A percentile compares a stretch with the other conserved stretches of the same genome.
phyloP scores from a whole-genome alignment of 192 early-diverging fungal species.

The Cladochytrium replicatum region DNA sequence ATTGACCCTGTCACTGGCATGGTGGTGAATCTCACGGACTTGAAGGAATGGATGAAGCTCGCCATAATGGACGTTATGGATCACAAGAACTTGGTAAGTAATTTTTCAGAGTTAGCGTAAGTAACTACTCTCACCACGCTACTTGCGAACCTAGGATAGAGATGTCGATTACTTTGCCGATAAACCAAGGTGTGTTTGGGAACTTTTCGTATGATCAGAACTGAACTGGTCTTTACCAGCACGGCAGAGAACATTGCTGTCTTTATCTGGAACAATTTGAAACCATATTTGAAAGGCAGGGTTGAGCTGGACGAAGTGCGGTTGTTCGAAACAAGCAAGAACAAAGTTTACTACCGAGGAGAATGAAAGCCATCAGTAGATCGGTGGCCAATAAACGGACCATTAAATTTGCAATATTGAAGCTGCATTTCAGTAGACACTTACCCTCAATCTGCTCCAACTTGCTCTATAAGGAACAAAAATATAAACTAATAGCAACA shows the following conservation, averaged over 20 bases:
- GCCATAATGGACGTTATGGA: slow-evolving; percentile 72
- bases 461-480: too few species aligned
- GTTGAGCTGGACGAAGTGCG: slow-evolving; percentile 45
- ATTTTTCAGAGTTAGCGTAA: too few species aligned
- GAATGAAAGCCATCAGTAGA: slow-evolving; percentile 24
- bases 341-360: slow-evolving; percentile 58
- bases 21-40: slow-evolving; percentile 71
- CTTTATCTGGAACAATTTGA: slow-evolving; percentile 66
- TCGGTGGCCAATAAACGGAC: too few species aligned
- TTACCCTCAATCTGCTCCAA: too few species aligned
- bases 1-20: slow-evolving; percentile 74
- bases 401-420: too few species aligned
- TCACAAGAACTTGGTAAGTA: slow-evolving; percentile 70
- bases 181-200: slow-evolving; percentile 39
- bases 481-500: too few species aligned
- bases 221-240: slow-evolving; percentile 23
- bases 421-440: too few species aligned
- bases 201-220: slow-evolving; percentile 1
- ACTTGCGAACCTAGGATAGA: slow-evolving; percentile 40
- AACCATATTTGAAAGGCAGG: slow-evolving; percentile 11
- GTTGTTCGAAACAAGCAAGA: slow-evolving; percentile 60
- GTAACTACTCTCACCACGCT: background rate
- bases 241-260: slow-evolving; percentile 86
- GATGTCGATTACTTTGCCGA: slow-evolving; percentile 70
- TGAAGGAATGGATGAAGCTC: slow-evolving; percentile 66